Evolutionary conservation across 2,329 filamentous ascomycete genomes (phyloP), one percentile per base, ranked within the genome.

Genomic region (Pseudogymnoascus sp.): DNA sequence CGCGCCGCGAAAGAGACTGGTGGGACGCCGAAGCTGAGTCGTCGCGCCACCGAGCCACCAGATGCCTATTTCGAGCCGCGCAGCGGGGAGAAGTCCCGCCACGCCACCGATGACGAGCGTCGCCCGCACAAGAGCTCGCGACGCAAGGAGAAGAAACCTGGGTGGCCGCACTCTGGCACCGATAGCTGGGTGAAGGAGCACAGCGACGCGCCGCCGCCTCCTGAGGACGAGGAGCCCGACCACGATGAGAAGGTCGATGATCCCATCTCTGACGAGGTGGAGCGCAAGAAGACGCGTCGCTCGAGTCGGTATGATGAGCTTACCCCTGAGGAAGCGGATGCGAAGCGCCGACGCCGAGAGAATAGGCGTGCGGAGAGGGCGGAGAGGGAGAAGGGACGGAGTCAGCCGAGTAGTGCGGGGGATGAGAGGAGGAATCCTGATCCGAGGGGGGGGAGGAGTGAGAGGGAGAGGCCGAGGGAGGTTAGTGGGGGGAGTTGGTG

Each of bases 151-250:
- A 59, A 68, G 23, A 74, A 69, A 60, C 66, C 78, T 7, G 76
- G 76, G 8, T 87, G 84, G 84, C 84, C 84, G 16, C 82, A 86
- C 70, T 85, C 82, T 5, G 84, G 84, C 25, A 87, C 84, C 0
- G 84, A 82, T 7, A 86, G 83, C 0, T 87, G 85, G 85, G 84
- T 87, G 4, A 86, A 86, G 72, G 84, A 87, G 11, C 80, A 85
- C 67, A 83, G 81, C 1, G 84, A 86, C 67, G 84, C 83, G 2
- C 82, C 82, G 1, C 83, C 84, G 2, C 84, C 84, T 1, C 83
- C 82, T 0, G 77, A 79, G 0, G 69, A 69, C 44, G 65, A 65
- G n/a, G 66, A 59, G 25, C 63, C 62, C n/a, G 63, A 64, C 33
- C 63, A 65, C 59, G 62, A 62, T 3, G 63, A 12, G 10, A 60